These are phyloP conservation scores for Glarea lozoyensis DNA, from an alignment of 495 filamentous ascomycete species.

Conservation along the genomic window DNA sequence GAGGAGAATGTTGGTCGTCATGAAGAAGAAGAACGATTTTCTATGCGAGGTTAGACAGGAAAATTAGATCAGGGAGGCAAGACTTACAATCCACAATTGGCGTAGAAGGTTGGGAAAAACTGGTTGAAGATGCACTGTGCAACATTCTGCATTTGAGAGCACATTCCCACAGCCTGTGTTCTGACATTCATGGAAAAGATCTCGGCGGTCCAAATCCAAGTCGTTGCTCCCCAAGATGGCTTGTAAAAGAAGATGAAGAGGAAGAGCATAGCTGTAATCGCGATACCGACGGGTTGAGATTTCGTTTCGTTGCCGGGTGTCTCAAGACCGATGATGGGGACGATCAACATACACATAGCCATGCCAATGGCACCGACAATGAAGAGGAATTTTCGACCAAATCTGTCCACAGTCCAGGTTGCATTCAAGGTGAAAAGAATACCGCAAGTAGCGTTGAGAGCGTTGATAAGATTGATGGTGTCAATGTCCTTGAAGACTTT, in stretches of 20 bases:
- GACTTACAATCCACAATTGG: constrained; percentile 39
- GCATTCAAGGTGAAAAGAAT: constrained; percentile 66
- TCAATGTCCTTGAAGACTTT: constrained; percentile 44
- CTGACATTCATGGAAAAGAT: constrained; percentile 60
- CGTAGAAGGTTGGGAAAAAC: constrained; percentile 58
- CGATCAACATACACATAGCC: constrained; percentile 44
- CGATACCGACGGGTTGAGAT: background rate
- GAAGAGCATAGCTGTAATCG: background rate
- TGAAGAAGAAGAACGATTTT: constrained; percentile 45
- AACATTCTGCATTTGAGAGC: constrained; percentile 56
- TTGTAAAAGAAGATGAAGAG: constrained; percentile 52
- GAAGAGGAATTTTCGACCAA: constrained; percentile 46
- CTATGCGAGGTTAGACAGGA: constrained; percentile 1
- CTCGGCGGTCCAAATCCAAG: constrained; percentile 61
- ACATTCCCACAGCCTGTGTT: constrained; percentile 60
- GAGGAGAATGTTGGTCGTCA: constrained; percentile 55
- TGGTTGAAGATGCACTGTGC: constrained; percentile 56
- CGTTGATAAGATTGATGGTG: constrained; percentile 37
- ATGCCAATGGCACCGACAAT: constrained; percentile 47
- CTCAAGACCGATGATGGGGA: constrained; percentile 53
- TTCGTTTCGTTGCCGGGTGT: constrained; percentile 36
- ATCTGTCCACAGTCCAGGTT: constrained; percentile 54
- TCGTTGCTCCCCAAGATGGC: constrained; percentile 57
- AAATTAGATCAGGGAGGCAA: constrained; percentile 28
- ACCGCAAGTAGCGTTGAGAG: constrained; percentile 68